Evolutionary conservation across 352 stramenopile genomes (phyloP), one percentile per base, ranked within the genome.

Genomic region (Plasmopara viticola): DNA sequence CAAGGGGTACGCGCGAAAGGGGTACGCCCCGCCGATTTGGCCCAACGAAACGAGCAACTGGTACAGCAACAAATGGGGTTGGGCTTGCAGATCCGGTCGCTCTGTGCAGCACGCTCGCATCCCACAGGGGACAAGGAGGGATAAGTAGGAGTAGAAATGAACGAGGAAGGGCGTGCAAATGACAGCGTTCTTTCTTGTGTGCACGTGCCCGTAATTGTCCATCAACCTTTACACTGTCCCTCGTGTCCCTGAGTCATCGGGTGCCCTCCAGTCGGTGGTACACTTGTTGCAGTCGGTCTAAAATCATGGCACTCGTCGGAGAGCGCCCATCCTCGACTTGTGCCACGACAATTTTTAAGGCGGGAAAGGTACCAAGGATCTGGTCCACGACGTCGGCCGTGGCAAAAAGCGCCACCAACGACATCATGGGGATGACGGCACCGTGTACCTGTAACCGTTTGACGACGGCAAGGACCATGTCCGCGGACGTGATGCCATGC

Each of bases 351-450:
- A 72, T 59, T 28, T 71, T 71, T 0, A 72, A 53, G 9, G 52
- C 37, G 0, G 72, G 68, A 42, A 76, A 78, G 18, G 35, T 47
- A 4, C 48, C 48, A 18, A 68, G 66, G 7, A 86, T 35, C 15
- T 60, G 69, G 13, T 50, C 60, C 13, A 80, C 65, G 4, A 70
- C 62, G 18, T 78, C 64, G 0, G 51, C 48, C 0, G 66, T 60
- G 1, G 68, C 60, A 28, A 83, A 69, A 0, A 84, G 39, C 10
- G 72, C 45, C 6, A 84, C 73, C 2, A 87, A 29, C 8, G 62
- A 71, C 40, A 83, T 58, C 58, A 74, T 74, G 2, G 53, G 39
- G 13, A 78, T 67, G 8, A 79, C 59, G 4, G 74, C 71, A 1
- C 71, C 69, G 6, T 68, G 64, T 30, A 59, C 62, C 18, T 70